Base-by-base conservation (phyloP, 495 filamentous ascomycete genomes). In the Aspergillus hancockii region DNA sequence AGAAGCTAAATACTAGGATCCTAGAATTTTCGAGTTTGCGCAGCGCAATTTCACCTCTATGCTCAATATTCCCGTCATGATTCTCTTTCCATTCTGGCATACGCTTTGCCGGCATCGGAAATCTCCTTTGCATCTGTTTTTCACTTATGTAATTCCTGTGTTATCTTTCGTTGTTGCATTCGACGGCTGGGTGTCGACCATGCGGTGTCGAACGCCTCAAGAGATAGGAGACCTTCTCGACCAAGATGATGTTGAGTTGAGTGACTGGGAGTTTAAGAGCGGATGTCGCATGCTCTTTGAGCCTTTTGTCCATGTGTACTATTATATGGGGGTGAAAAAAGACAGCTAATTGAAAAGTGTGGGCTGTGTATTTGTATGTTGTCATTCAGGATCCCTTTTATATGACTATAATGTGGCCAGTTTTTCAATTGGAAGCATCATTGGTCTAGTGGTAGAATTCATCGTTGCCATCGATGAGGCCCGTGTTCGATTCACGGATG, bases 21-120 rank as follows among this genome's bases (percentile, higher is more conserved):
- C 25, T 36, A 84, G 84, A 3, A 91, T 92, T 58, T 85, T 91
- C 57, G 89, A 92, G 68, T 80, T 92, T 51, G 25, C 49, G 28
- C 49, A 51, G 14, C 49, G 49, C 8, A 51, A 51, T 34, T 51
- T 51, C 14, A 51, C 82, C 8, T 79, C 87, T 41, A 64, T 79
- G 21, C 55, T 83, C 25, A 51, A 51, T n/a, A 51, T 51, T 12
- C 49, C 49, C 3, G 49, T 51, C 25, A 76, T 88, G 64, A 81
- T 84, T 19, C 62, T 83, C 31, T 76, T 79, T 43, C 75, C 85
- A 49, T 63, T 85, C 32, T 52, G 83, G 31, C 68, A 82, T 40
- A 84, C 85, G 14, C 82, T 83, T 0, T 84, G 81, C 55, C 84
- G 81, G 71, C 85, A 85, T 31, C 86, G 84, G 85, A 71, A 79